Conservation (phyloP, 768 basidiomycete genomes). For the Rhizopogon vesiculosus region DNA sequence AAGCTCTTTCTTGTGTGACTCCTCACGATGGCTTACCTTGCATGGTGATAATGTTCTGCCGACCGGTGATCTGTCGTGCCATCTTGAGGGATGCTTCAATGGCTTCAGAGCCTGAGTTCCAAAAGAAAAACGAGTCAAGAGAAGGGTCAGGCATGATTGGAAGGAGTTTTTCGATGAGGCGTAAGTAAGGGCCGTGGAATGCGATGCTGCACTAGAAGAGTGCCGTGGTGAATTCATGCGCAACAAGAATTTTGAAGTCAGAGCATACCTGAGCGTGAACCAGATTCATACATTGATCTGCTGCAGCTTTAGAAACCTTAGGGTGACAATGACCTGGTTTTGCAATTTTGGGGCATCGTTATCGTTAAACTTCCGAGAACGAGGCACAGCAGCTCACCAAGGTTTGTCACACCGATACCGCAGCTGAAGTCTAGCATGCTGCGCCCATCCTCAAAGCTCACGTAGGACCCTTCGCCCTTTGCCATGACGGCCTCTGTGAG, state of each 20-base stretch:
- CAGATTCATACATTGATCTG: constrained; percentile 79
- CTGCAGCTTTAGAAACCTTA: constrained; percentile 79
- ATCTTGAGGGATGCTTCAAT: constrained; percentile 89
- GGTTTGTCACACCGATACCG: constrained; percentile 84
- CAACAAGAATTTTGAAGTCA: not conserved
- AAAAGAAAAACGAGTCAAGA: constrained; percentile 94
- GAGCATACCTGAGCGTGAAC: constrained; percentile 69
- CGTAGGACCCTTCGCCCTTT: constrained; percentile 70
- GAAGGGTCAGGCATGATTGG: constrained; percentile 90
- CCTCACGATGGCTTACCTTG: constrained; percentile 49
- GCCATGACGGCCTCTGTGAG: constrained; percentile 52
- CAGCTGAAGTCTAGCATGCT: constrained; percentile 80
- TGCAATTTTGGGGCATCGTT: not conserved
- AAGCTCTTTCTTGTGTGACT: not conserved
- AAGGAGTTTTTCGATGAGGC: constrained; percentile 79
- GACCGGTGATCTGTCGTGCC: constrained; percentile 70
- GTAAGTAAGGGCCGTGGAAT: constrained; percentile 81
- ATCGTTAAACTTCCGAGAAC: not conserved
- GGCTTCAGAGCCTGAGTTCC: constrained; percentile 95
- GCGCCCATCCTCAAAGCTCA: constrained; percentile 67
- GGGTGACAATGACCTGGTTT: constrained; percentile 80
- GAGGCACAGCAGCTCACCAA: constrained; percentile 44
- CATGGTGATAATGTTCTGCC: constrained; percentile 88
- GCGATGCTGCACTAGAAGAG: constrained; percentile 80
- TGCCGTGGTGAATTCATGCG: no score